Conservation (phyloP, 352 stramenopile genomes). For the Phytophthora lateralis region DNA sequence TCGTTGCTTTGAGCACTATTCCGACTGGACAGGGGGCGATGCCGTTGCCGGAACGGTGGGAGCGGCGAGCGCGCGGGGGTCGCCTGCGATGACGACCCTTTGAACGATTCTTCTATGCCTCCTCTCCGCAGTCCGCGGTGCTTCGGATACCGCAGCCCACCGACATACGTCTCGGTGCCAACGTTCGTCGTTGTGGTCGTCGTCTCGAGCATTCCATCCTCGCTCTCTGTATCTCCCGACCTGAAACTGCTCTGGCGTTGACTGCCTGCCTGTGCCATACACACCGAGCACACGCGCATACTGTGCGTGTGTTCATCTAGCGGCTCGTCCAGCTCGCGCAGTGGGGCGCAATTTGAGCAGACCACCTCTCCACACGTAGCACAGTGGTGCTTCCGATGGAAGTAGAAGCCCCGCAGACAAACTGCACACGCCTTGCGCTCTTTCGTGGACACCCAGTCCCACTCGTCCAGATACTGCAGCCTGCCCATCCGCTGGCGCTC, state of each 20-base stretch:
- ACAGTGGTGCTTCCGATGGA: conserved; percentile 81
- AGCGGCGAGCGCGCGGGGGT: conserved; percentile 23
- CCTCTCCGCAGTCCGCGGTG: conserved; percentile 25
- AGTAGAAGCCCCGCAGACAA: conserved; percentile 79
- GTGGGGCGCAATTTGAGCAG: conserved; percentile 70
- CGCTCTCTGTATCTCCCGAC: conserved; percentile 32
- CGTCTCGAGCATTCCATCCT: conserved; percentile 30
- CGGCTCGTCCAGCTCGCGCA: conserved; percentile 75
- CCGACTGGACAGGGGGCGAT: conserved; percentile 12
- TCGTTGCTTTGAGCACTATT: conserved; percentile 17
- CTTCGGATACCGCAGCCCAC: conserved; percentile 39
- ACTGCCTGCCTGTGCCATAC: conserved; percentile 56
- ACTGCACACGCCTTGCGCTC: conserved; percentile 83
- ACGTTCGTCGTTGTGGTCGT: conserved; percentile 48
- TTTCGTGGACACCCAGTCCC: conserved; percentile 71
- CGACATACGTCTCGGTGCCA: conserved; percentile 56
- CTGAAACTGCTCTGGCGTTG: conserved; percentile 25
- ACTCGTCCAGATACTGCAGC: conserved; percentile 80
- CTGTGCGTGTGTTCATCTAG: conserved; percentile 52
- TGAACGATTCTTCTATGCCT: conserved; percentile 24
- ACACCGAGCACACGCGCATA: conserved; percentile 76
- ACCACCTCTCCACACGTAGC: conserved; percentile 80
- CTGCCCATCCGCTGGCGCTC: conserved; percentile 79
- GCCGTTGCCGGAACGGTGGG: conserved; percentile 26
- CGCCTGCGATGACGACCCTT: conserved; percentile 9